Conservation (phyloP, 371 early-diverging fungal genomes). For the Mucor racemosus region DNA sequence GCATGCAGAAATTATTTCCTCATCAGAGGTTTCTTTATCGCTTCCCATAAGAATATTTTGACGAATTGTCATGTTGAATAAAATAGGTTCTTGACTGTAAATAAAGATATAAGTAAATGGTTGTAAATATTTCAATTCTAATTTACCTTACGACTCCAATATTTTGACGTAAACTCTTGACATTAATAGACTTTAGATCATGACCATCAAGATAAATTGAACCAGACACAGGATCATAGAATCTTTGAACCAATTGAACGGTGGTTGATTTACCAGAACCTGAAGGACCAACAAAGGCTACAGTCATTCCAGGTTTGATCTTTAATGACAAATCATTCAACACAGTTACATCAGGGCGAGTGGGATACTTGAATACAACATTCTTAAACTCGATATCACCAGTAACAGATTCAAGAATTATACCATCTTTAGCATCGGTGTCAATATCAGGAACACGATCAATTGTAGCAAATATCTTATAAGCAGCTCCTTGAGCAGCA, state of each 20-base stretch:
- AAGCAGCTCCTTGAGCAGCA: constrained; percentile 70
- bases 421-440: constrained; percentile 45
- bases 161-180: constrained; percentile 59
- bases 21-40: constrained; percentile 52
- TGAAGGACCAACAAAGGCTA: constrained; percentile 64
- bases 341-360: constrained; percentile 60
- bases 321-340: constrained; percentile 58
- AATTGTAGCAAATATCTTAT: constrained; percentile 73
- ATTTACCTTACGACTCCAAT: constrained; percentile 72
- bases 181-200: constrained; percentile 54
- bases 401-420: constrained; percentile 27
- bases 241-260: constrained; percentile 63
- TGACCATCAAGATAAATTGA: constrained; percentile 60
- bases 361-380: constrained; percentile 71
- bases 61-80: constrained; percentile 75
- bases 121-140: too few relatives aligned
- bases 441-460: constrained; percentile 75
- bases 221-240: constrained; percentile 66
- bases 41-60: constrained; percentile 74
- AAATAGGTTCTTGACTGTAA: constrained; percentile 75
- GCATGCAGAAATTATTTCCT: constrained; percentile 67
- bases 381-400: constrained; percentile 66
- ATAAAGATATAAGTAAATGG: too few relatives aligned
- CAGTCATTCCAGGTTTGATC: constrained; percentile 63
- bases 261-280: constrained; percentile 61